Evolutionary conservation across 768 basidiomycete genomes (phyloP).

Genomic region (Leucocoprinus birnbaumii): DNA sequence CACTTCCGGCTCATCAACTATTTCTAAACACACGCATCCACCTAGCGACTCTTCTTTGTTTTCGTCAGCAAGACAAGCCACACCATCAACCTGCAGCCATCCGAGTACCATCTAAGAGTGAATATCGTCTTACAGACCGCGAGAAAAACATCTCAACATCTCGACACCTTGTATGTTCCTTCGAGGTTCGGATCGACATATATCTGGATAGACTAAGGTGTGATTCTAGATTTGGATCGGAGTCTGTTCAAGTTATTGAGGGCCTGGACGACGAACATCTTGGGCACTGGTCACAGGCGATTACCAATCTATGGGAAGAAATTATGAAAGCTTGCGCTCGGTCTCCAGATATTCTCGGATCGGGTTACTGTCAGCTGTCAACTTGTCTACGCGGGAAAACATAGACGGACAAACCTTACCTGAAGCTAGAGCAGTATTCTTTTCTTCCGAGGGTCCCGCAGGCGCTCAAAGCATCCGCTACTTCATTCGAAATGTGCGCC

Average conservation of each 20-base stretch:
- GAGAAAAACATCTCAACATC: slow-evolving; percentile 13
- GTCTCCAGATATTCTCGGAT: slow-evolving; percentile 24
- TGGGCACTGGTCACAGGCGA: slow-evolving; percentile 30
- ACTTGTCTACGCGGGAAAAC: too few species aligned
- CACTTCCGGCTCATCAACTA: slow-evolving; percentile 27
- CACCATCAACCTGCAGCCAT: slow-evolving; percentile 31
- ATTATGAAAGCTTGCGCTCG: slow-evolving; percentile 29
- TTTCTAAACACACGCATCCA: slow-evolving; percentile 3
- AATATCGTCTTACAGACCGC: slow-evolving; percentile 26
- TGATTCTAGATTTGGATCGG: slow-evolving; percentile 23
- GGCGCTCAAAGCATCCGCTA: too few species aligned
- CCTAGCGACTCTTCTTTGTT: slow-evolving; percentile 26
- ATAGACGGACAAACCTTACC: too few species aligned
- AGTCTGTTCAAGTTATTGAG: slow-evolving; percentile 31
- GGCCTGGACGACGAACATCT: slow-evolving; percentile 35
- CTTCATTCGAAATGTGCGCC: too few species aligned
- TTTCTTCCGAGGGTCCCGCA: too few species aligned
- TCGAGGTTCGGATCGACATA: slow-evolving; percentile 36
- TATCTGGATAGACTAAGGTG: slow-evolving; percentile 34
- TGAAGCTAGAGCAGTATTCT: too few species aligned
- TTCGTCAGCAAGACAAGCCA: slow-evolving; percentile 28
- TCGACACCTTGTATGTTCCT: slow-evolving; percentile 20
- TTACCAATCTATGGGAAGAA: not conserved
- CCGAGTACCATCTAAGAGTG: slow-evolving; percentile 33
- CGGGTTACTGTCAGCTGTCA: not conserved